Base-by-base conservation (phyloP, 2,329 filamentous ascomycete genomes). In the Fusarium decemcellulare region DNA sequence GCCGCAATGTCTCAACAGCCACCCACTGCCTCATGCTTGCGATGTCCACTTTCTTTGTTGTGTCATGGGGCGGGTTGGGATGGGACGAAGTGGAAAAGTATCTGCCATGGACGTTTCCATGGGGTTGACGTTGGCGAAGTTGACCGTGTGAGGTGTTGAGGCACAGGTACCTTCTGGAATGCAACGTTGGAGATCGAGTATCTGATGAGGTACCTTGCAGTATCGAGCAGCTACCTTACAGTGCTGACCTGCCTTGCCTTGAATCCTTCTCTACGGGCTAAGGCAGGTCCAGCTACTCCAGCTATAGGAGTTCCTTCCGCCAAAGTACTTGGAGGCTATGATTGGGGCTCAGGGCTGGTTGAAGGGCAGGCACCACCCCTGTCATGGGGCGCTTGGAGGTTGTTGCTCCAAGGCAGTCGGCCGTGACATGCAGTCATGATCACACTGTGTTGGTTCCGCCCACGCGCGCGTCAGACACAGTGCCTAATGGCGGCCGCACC, bases 241-340 rank as follows among this genome's bases (percentile, higher is more conserved):
- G 63, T 53, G 67, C 54, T 69, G 67, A 48, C 62, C 59, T 70
- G 48, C 55, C 58, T 52, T 59, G 46, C 39, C 55, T 55, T 27
- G 51, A 66, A 59, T 70, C 62, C 50, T 54, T 67, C 61, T 59
- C 63, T 64, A 64, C 59, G 57, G 63, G 15, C 67, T 68, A 70
- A 68, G 52, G 67, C 67, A 70, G 67, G 67, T 70, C 63, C 67
- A 61, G 63, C 55, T 47, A 44, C 58, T 67, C 61, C 53, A 63
- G 52, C 53, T 52, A 53, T 37, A 70, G 56, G 50, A 70, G 56
- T 56, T 70, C 67, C 67, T 70, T 64, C 67, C 63, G 46, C 53
- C 36, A 70, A 70, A 67, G 66, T 51, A 63, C 44, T 67, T 50
- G 40, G 59, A 51, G 42, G n/a, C 29, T 50, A 18, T 69, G 67